Conservation (phyloP, 805 yeast genomes). For the Ogataea glucozyma region DNA sequence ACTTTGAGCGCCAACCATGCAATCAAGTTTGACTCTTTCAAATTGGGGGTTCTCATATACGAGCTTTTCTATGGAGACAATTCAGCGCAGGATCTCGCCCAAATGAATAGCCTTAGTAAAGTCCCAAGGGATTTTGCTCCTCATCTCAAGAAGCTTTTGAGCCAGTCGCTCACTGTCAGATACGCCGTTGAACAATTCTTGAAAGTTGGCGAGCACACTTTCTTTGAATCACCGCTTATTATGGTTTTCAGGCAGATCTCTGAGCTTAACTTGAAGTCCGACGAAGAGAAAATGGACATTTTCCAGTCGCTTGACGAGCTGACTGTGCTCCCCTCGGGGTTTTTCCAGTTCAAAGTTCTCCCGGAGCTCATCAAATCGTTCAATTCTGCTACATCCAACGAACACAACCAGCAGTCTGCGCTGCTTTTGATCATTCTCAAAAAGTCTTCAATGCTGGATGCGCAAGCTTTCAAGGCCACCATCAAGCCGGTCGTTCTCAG, state of each 20-base stretch:
- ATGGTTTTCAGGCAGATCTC: constrained; percentile 52
- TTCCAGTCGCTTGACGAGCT: constrained; percentile 40
- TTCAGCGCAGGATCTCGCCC: constrained; percentile 8
- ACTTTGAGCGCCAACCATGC: constrained; percentile 32
- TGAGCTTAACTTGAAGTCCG: constrained; percentile 54
- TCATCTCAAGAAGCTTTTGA: constrained; percentile 42
- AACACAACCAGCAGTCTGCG: constrained; percentile 27
- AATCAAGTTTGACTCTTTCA: constrained; percentile 61
- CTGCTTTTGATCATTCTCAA: constrained; percentile 45
- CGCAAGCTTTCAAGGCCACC: constrained; percentile 38
- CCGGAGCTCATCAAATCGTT: constrained; percentile 65
- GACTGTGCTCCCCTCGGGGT: constrained; percentile 46
- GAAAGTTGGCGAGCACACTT: constrained; percentile 31
- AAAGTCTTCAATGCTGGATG: constrained; percentile 28
- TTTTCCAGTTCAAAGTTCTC: constrained; percentile 60
- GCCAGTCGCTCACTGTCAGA: constrained; percentile 40
- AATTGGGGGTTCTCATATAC: constrained; percentile 57
- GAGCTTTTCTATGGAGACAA: constrained; percentile 41
- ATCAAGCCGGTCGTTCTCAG: constrained; percentile 65
- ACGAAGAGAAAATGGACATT: constrained; percentile 52
- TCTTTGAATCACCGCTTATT: constrained; percentile 50
- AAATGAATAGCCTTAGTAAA: constrained; percentile 16
- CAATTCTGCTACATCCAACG: constrained; percentile 24
- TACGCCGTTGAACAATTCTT: constrained; percentile 40
- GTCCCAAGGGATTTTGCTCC: constrained; percentile 42